A percentile compares a stretch with the other conserved stretches of the same genome.
phyloP scores from a whole-genome alignment of 192 early-diverging fungal species.

The Coemansia sp. region DNA sequence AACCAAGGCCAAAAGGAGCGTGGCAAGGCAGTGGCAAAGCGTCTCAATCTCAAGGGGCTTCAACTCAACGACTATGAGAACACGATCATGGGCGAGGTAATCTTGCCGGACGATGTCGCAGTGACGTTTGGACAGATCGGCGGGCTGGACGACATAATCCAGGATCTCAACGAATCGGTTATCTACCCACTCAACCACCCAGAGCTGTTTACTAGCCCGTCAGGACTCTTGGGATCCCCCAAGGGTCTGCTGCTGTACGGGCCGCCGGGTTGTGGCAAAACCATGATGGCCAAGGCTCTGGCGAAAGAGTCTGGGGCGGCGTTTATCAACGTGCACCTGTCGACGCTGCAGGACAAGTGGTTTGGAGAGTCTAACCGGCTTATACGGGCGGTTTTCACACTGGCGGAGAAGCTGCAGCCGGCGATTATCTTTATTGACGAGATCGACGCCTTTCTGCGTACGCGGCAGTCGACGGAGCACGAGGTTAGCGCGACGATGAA shows the following conservation, averaged over 20 bases:
- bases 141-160: slow-evolving; percentile 90
- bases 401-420: slow-evolving; percentile 93
- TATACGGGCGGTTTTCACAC: slow-evolving; percentile 85
- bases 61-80: slow-evolving; percentile 91
- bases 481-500: slow-evolving; percentile 99
- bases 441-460: slow-evolving; percentile 95
- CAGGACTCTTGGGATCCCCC: slow-evolving; percentile 86
- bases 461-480: slow-evolving; percentile 85
- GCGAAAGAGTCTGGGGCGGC: slow-evolving; percentile 96
- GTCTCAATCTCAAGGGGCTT: slow-evolving; percentile 48
- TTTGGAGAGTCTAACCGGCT: slow-evolving; percentile 97
- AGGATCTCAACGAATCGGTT: slow-evolving; percentile 88
- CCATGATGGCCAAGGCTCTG: slow-evolving; percentile 97
- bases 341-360: slow-evolving; percentile 97
- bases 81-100: slow-evolving; percentile 91
- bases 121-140: slow-evolving; percentile 88
- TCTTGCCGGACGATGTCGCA: slow-evolving; percentile 87
- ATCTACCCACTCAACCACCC: slow-evolving; percentile 96
- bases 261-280: slow-evolving; percentile 96
- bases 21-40: slow-evolving; percentile 37
- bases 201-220: slow-evolving; percentile 80
- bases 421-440: slow-evolving; percentile 99
- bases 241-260: slow-evolving; percentile 96
- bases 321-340: slow-evolving; percentile 97
- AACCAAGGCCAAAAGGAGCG: slow-evolving; percentile 78